Conservation (phyloP, 306 rosid genomes). For the Casuarina glauca region DNA sequence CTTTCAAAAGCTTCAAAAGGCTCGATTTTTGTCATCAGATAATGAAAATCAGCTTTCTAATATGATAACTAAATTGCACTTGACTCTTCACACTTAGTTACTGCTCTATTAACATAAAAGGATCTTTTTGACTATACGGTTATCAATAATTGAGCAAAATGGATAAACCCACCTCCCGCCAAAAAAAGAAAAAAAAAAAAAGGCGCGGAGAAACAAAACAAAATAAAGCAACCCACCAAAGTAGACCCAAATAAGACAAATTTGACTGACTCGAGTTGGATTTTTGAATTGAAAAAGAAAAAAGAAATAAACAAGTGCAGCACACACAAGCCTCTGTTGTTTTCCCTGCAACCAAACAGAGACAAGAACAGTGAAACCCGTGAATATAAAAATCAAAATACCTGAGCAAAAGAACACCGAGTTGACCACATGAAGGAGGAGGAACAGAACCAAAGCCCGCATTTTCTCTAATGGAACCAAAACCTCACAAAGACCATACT, state of each 20-base stretch:
- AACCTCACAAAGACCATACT: conserved; percentile 38
- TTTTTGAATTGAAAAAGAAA: neutral
- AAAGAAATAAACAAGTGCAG: neutral
- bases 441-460: conserved; percentile 45
- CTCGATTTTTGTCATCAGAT: neutral
- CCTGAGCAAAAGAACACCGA: conserved; percentile 61
- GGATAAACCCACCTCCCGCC: neutral
- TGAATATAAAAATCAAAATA: conserved; percentile 7
- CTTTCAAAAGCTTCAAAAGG: conserved; percentile 17
- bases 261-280: neutral
- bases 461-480: conserved; percentile 49
- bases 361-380: conserved; percentile 2
- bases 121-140: neutral
- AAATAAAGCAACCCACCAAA: neutral
- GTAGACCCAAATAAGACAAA: conserved; percentile 1
- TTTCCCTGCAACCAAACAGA: conserved; percentile 13
- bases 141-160: neutral
- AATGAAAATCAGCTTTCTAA: neutral
- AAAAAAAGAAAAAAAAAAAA: too few species aligned
- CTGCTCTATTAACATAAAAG: neutral
- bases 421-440: conserved; percentile 43
- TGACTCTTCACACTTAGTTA: neutral
- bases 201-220: neutral
- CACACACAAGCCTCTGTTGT: neutral
- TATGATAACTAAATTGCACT: neutral